Percentiles rank a stretch among this genome's conserved stretches.
phyloP scores from a whole-genome alignment of 2,329 filamentous ascomycete species.

The Chaetomiaceae sp. region DNA sequence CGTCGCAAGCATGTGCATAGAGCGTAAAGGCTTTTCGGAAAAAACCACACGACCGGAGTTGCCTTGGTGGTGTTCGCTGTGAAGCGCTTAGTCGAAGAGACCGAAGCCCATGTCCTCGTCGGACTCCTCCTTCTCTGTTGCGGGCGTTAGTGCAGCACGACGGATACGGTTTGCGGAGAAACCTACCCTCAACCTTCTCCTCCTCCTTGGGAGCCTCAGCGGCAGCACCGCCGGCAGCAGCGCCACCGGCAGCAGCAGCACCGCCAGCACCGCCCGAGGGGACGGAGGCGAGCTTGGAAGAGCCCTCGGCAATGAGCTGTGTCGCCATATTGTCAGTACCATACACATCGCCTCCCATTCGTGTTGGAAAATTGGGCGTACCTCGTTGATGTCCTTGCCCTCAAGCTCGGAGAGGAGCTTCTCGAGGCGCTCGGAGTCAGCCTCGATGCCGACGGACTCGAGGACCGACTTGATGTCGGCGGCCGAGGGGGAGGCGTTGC shows the following conservation, averaged over 20 bases:
- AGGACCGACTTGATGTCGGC: conserved; percentile 84
- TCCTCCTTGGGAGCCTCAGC: conserved; percentile 60
- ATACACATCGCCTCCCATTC: neutral
- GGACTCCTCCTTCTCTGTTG: conserved; percentile 60
- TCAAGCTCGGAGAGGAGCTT: conserved; percentile 86
- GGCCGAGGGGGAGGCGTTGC: conserved; percentile 84
- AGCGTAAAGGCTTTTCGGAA: conserved; percentile 19
- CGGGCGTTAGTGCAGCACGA: conserved; percentile 26
- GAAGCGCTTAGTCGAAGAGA: conserved; percentile 63
- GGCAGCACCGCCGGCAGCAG: conserved; percentile 61
- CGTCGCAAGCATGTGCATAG: conserved; percentile 15
- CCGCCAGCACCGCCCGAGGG: conserved; percentile 83
- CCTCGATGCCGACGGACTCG: conserved; percentile 90
- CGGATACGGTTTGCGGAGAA: neutral
- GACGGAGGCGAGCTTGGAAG: conserved; percentile 93
- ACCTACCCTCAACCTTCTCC: conserved; percentile 78
- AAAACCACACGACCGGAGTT: conserved; percentile 10
- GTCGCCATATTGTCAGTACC: conserved; percentile 22
- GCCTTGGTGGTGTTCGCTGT: conserved; percentile 1
- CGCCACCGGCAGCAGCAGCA: conserved; percentile 61
- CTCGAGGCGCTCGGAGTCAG: conserved; percentile 78
- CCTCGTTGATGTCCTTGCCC: conserved; percentile 90
- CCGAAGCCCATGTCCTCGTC: conserved; percentile 74
- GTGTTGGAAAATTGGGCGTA: conserved; percentile 41
- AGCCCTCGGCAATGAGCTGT: conserved; percentile 86